Base-by-base conservation (phyloP, 257 asterid species). In the Nyctanthes arbortristis region DNA sequence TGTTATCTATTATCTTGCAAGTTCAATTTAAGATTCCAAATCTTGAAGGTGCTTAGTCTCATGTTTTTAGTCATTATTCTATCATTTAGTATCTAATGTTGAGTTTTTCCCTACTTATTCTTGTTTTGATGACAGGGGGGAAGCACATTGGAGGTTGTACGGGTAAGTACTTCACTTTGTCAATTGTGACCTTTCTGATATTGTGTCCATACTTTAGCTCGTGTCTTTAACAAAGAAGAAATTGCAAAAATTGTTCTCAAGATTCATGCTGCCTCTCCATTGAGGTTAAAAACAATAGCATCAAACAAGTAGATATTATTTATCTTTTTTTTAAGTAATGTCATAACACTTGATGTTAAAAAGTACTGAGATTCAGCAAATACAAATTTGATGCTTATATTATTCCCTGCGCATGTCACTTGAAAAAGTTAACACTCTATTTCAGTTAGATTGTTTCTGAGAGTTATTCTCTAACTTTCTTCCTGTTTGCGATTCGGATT, bases 91-190 rank as follows among this genome's bases (percentile, higher is more conserved):
- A 54, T 66, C 57, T 52, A 57, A 4, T 16, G 40, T 67, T 18
- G 20, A 62, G 62, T 68, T 55, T 65, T n/a, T n/a, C 70, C 55
- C 45, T 36, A 54, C 63, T 66, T 24, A 68, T 67, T 27, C 45
- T 66, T 62, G 49, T 66, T 68, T 73, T 37, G 60, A 33, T 72
- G 66, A 69, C 89, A 90, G 98, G 97, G 59, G 89, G 91, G 18
- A 81, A 88, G 80, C 98, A 92, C 72, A 84, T 92, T 47, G 98
- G 98, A 54, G 98, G 98, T 32, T 92, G 96, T 82, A 74, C 96
- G 86, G 97, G 98, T n/a, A n/a, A n/a, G n/a, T 89, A 84, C 67
- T 1, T 40, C 24, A 29, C 67, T 55, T 33, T 25, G 33, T 55
- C 47, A 47, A n/a, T n/a, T n/a, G n/a, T n/a, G n/a, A 61, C 29